A percentile compares a stretch with the other conserved stretches of the same genome.
phyloP scores from a whole-genome alignment of 2,329 filamentous ascomycete species.

The Phoma sp. region DNA sequence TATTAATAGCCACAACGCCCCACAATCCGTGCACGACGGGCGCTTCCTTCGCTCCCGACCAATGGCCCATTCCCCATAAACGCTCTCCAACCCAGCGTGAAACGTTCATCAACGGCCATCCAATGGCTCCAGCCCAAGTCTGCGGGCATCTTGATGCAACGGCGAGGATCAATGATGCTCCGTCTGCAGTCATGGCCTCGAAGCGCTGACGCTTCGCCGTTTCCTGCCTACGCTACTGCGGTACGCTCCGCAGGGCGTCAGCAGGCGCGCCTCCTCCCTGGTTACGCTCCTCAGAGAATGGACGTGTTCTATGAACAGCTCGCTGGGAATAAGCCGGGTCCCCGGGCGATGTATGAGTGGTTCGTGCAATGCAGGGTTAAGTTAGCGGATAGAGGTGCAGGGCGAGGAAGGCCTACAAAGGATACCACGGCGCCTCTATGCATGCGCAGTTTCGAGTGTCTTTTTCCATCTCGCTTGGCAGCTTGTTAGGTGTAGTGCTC shows the following conservation, averaged over 20 bases:
- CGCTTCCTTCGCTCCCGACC: slow-evolving; percentile 15
- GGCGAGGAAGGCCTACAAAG: slow-evolving; percentile 41
- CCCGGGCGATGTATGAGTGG: slow-evolving; percentile 39
- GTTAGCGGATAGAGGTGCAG: slow-evolving; percentile 31
- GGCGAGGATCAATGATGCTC: slow-evolving; percentile 30
- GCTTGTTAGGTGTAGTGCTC: slow-evolving; percentile 5
- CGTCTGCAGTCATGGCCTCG: slow-evolving; percentile 23
- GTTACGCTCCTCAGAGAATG: slow-evolving; percentile 32
- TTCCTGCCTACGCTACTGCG: slow-evolving; percentile 22
- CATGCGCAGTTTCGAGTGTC: slow-evolving; percentile 28
- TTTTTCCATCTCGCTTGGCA: slow-evolving; percentile 23
- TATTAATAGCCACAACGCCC: slow-evolving; percentile 12
- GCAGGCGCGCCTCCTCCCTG: slow-evolving; percentile 36
- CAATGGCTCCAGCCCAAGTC: slow-evolving; percentile 26
- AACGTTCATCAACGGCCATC: slow-evolving; percentile 19
- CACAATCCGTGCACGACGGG: slow-evolving; percentile 7
- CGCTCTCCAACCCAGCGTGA: slow-evolving; percentile 28
- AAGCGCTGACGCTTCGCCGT: slow-evolving; percentile 39
- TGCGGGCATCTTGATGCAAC: slow-evolving; percentile 20
- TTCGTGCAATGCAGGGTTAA: slow-evolving; percentile 25
- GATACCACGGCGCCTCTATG: slow-evolving; percentile 32
- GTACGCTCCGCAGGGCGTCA: slow-evolving; percentile 31
- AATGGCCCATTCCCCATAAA: slow-evolving; percentile 29
- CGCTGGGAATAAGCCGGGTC: slow-evolving; percentile 20
- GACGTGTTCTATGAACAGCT: slow-evolving; percentile 27